These are phyloP conservation scores for Ramaria sp. DNA, from an alignment of 768 basidiomycete species.

Conservation along the genomic window DNA sequence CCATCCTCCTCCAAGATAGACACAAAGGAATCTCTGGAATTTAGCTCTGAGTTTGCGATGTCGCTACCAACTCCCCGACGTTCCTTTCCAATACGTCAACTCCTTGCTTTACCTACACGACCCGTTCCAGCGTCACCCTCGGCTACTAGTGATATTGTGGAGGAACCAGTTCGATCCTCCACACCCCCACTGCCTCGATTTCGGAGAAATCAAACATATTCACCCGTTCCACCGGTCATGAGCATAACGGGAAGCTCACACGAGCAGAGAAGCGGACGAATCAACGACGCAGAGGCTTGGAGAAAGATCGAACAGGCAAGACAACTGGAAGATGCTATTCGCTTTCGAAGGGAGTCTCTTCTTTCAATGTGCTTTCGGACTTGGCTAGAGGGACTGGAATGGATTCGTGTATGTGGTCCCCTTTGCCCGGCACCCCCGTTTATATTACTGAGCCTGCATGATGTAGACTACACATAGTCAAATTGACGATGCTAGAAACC, in stretches of 20 bases:
- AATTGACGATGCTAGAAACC: slow-evolving; percentile 57
- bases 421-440: not conserved
- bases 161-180: slow-evolving; percentile 6
- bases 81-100: not conserved
- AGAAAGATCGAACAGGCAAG: slow-evolving; percentile 60
- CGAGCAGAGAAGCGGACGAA: not conserved
- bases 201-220: slow-evolving; percentile 17
- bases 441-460: not conserved
- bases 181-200: slow-evolving; percentile 8
- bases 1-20: slow-evolving; percentile 13
- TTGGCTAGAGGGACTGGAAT: slow-evolving; percentile 61
- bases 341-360: slow-evolving; percentile 51
- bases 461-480: slow-evolving; percentile 64
- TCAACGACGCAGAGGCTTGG: slow-evolving; percentile 60
- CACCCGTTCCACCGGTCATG: not conserved
- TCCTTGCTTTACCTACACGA: not conserved
- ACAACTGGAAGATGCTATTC: slow-evolving; percentile 62
- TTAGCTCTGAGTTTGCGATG: not conserved
- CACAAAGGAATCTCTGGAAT: not conserved
- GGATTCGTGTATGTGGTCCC: slow-evolving; percentile 55
- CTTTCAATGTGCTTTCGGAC: slow-evolving; percentile 64
- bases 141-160: slow-evolving; percentile 16
- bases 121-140: slow-evolving; percentile 18
- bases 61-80: not conserved
- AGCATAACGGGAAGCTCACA: not conserved